These are phyloP conservation scores for Neurospora discreta DNA, from an alignment of 495 filamentous ascomycete species.

Conservation along the genomic window DNA sequence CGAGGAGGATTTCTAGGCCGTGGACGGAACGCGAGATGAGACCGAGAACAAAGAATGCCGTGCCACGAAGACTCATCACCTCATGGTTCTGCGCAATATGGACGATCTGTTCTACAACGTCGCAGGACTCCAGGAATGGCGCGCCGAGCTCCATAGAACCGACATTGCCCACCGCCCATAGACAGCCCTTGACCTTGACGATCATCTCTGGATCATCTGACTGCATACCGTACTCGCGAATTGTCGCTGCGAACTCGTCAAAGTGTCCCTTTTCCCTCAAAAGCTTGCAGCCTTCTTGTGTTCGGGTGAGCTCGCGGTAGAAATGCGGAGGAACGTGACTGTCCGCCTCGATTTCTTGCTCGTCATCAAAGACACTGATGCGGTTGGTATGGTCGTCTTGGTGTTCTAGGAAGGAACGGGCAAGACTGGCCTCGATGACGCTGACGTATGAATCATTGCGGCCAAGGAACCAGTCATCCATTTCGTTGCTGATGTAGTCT, in stretches of 20 bases:
- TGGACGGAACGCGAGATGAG: conserved; percentile 87
- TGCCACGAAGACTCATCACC: conserved; percentile 85
- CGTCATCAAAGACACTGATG: conserved; percentile 43
- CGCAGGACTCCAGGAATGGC: conserved; percentile 76
- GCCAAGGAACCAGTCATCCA: conserved; percentile 98
- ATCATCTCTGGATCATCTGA: conserved; percentile 79
- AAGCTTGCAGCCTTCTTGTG: conserved; percentile 80
- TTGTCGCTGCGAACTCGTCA: conserved; percentile 78
- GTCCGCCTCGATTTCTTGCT: conserved; percentile 39
- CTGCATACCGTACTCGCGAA: conserved; percentile 71
- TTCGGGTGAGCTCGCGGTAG: conserved; percentile 89
- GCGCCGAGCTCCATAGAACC: conserved; percentile 97
- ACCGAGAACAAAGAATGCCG: conserved; percentile 90
- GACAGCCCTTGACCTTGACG: conserved; percentile 88
- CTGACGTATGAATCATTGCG: conserved; percentile 90
- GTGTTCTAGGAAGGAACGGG: conserved; percentile 67
- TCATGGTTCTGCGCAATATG: conserved; percentile 76
- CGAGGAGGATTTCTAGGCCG: conserved; percentile 76
- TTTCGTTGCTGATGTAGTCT: conserved; percentile 96
- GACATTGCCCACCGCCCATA: conserved; percentile 97
- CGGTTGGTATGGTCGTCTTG: conserved; percentile 43
- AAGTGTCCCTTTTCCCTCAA: conserved; percentile 92
- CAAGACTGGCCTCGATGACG: conserved; percentile 92
- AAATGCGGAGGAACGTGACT: conserved; percentile 82
- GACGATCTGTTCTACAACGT: conserved; percentile 77